Percentiles rank a stretch among this genome's conserved stretches.
Evolutionary conservation across 2,329 filamentous ascomycete species (phyloP).

Genomic region (Beauveria pseudobassiana): DNA sequence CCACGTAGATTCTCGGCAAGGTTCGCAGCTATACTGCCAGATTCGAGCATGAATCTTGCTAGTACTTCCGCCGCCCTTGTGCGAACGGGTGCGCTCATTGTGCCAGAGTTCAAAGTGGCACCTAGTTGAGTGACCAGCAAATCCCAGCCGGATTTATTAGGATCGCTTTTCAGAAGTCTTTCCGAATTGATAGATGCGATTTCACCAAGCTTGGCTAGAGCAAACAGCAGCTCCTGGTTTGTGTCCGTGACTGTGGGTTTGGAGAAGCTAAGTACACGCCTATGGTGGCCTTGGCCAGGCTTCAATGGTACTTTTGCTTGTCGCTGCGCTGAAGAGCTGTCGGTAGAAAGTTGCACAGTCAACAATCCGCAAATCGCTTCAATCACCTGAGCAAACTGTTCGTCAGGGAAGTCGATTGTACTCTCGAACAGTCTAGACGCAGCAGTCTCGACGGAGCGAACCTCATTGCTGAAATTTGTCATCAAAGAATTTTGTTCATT

Average conservation of each 20-base stretch:
- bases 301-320: background rate
- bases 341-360: constrained; percentile 26
- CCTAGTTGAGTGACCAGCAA: constrained; percentile 52
- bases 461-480: constrained; percentile 68
- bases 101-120: constrained; percentile 38
- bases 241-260: constrained; percentile 38
- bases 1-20: constrained; percentile 44
- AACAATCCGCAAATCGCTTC: constrained; percentile 67
- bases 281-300: constrained; percentile 29
- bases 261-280: constrained; percentile 41
- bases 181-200: constrained; percentile 67
- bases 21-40: constrained; percentile 46
- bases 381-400: constrained; percentile 71
- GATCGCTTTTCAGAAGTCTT: constrained; percentile 60
- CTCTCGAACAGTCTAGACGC: constrained; percentile 83
- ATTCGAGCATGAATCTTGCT: constrained; percentile 49
- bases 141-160: constrained; percentile 68
- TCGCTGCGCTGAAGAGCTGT: constrained; percentile 13
- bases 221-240: constrained; percentile 58
- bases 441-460: constrained; percentile 81
- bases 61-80: constrained; percentile 58
- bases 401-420: constrained; percentile 81
- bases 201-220: constrained; percentile 66
- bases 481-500: constrained; percentile 44
- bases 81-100: constrained; percentile 45